Evolutionary conservation across 768 basidiomycete species (phyloP).

Genomic region (Mycena albidolilacea): DNA sequence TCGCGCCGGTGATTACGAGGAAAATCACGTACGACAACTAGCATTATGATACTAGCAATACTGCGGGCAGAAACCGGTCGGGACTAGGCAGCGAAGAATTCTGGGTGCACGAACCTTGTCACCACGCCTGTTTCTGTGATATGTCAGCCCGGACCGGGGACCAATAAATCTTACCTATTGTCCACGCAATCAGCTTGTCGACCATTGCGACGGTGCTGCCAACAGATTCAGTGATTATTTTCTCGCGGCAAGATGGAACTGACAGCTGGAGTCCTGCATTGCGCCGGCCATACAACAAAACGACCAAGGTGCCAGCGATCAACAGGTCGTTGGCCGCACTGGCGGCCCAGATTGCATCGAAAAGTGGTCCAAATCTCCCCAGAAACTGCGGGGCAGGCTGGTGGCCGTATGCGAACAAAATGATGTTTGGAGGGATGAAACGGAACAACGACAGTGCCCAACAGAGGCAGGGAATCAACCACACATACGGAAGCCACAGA

Average conservation of each 20-base stretch:
- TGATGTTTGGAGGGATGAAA: not conserved
- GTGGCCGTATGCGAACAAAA: not conserved
- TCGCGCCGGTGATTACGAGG: too few relatives aligned
- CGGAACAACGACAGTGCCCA: conserved; percentile 12
- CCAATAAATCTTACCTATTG: not conserved
- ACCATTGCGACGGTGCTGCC: conserved; percentile 10
- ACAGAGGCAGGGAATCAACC: not conserved
- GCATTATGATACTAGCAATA: conserved; percentile 4
- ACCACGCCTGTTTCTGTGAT: conserved; percentile 20
- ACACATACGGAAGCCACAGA: conserved; percentile 4
- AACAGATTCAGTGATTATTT: not conserved
- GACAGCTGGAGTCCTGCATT: not conserved
- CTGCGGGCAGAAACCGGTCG: not conserved
- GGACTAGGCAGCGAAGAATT: not conserved
- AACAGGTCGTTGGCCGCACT: conserved; percentile 17
- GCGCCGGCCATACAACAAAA: conserved; percentile 3
- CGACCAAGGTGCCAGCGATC: conserved; percentile 20
- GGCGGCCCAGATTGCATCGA: conserved; percentile 15
- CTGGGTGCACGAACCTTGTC: not conserved
- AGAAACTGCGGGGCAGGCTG: not conserved
- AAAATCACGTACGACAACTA: not conserved
- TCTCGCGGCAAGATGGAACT: not conserved
- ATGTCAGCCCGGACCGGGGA: not conserved
- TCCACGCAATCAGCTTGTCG: conserved; percentile 22
- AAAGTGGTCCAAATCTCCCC: not conserved